phyloP scores from a whole-genome alignment of 352 stramenopile species.

The Phytophthora citricola region DNA sequence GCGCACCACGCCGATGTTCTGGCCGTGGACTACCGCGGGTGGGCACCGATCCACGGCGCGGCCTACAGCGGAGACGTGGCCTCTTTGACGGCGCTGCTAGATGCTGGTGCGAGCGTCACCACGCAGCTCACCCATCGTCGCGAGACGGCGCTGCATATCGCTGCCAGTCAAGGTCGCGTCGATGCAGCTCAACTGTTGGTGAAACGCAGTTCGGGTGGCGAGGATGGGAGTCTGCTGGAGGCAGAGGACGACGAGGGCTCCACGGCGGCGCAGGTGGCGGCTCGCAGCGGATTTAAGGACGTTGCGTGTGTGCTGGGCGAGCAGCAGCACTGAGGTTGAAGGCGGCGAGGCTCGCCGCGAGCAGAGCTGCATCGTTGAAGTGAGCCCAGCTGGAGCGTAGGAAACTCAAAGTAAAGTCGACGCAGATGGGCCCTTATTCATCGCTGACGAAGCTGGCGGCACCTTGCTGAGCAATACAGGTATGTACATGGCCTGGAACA shows the following conservation, averaged over 20 bases:
- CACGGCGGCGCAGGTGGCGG: slow-evolving; percentile 36
- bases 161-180: slow-evolving; percentile 33
- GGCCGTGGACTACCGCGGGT: slow-evolving; percentile 64
- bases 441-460: slow-evolving; percentile 3
- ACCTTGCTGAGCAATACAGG: background rate
- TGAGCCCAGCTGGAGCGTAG: background rate
- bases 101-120: slow-evolving; percentile 24
- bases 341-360: background rate
- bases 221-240: slow-evolving; percentile 14
- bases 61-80: slow-evolving; percentile 48
- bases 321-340: background rate
- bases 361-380: background rate
- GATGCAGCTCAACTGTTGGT: slow-evolving; percentile 33
- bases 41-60: slow-evolving; percentile 60
- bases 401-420: background rate
- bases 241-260: slow-evolving; percentile 31
- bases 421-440: background rate
- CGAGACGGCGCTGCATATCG: slow-evolving; percentile 50
- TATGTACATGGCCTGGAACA: too few species aligned
- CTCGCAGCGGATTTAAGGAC: slow-evolving; percentile 27
- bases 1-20: slow-evolving; percentile 45
- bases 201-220: slow-evolving; percentile 8
- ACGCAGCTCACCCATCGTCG: slow-evolving; percentile 30
- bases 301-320: slow-evolving; percentile 33
- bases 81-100: slow-evolving; percentile 30